A percentile compares a stretch with the other conserved stretches of the same genome.
These are phyloP conservation scores for Microsporum ferrugineum DNA, from an alignment of 2,329 filamentous ascomycete genomes.

Conservation along the genomic window DNA sequence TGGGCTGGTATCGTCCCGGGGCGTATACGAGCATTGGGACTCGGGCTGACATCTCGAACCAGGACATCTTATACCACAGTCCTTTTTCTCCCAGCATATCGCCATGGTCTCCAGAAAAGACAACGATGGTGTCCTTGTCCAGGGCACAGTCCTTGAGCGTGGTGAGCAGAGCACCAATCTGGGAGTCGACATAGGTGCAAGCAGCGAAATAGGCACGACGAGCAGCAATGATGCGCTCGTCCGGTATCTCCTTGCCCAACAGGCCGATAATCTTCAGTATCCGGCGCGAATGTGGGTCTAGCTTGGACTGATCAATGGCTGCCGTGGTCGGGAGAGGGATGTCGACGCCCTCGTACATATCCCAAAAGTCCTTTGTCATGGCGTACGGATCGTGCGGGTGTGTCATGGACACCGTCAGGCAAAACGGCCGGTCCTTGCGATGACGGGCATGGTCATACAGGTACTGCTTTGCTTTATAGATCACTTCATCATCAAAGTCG, in stretches of 20 bases:
- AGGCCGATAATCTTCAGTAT: constrained; percentile 78
- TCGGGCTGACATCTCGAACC: constrained; percentile 82
- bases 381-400: constrained; percentile 94
- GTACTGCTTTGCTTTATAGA: constrained; percentile 82
- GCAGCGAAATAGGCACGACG: constrained; percentile 85
- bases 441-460: constrained; percentile 83
- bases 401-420: constrained; percentile 81
- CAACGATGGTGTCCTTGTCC: constrained; percentile 74
- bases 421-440: constrained; percentile 66
- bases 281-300: constrained; percentile 77
- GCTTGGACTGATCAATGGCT: constrained; percentile 64
- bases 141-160: constrained; percentile 69
- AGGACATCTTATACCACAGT: constrained; percentile 95
- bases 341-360: constrained; percentile 77
- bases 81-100: constrained; percentile 92
- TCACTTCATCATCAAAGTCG: constrained; percentile 92
- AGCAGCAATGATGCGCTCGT: constrained; percentile 75
- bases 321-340: constrained; percentile 67
- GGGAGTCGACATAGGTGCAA: constrained; percentile 87
- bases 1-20: constrained; percentile 62
- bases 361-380: constrained; percentile 89
- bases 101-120: constrained; percentile 88
- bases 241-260: constrained; percentile 69
- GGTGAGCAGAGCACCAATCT: constrained; percentile 69
- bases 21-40: constrained; percentile 80